A percentile compares a stretch with the other conserved stretches of the same genome.
phyloP scores from a whole-genome alignment of 2,329 filamentous ascomycete species.

The Stagonosporopsis tanaceti region DNA sequence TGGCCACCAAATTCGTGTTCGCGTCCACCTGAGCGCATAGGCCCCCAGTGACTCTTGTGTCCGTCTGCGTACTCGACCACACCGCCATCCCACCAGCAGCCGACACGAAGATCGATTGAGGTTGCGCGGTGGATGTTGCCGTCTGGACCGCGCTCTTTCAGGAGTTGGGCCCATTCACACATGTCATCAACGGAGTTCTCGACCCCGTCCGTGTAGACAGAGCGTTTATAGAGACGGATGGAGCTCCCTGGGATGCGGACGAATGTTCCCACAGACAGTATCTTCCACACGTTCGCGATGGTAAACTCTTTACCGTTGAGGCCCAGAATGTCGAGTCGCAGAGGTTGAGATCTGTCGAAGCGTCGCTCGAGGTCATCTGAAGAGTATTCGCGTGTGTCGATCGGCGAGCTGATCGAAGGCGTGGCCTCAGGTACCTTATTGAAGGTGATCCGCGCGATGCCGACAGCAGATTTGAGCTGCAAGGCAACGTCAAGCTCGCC shows the following conservation, averaged over 20 bases:
- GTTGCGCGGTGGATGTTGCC: conserved; percentile 50
- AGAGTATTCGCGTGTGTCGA: conserved; percentile 28
- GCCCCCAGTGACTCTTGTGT: conserved; percentile 54
- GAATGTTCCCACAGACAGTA: conserved; percentile 38
- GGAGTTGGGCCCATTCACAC: conserved; percentile 33
- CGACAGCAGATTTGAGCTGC: conserved; percentile 30
- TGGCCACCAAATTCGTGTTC: conserved; percentile 47
- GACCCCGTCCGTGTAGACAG: conserved; percentile 27
- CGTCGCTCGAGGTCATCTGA: conserved; percentile 41
- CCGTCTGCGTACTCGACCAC: conserved; percentile 57
- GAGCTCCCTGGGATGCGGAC: conserved; percentile 52
- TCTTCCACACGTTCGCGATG: conserved; percentile 46
- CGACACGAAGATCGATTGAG: conserved; percentile 57
- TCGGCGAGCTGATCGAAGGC: conserved; percentile 27
- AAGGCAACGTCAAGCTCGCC: conserved; percentile 28
- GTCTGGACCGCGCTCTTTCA: conserved; percentile 29
- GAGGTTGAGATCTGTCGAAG: conserved; percentile 38
- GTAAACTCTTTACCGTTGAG: conserved; percentile 53
- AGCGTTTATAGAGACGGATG: conserved; percentile 52
- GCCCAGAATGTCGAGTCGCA: conserved; percentile 46
- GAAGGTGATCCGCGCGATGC: conserved; percentile 43
- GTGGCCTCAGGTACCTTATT: conserved; percentile 26
- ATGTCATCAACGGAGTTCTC: conserved; percentile 7
- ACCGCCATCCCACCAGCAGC: conserved; percentile 56
- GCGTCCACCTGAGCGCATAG: conserved; percentile 28